Evolutionary conservation across 257 asterid genomes (phyloP).

Genomic region (Nicotiana paniculata): DNA sequence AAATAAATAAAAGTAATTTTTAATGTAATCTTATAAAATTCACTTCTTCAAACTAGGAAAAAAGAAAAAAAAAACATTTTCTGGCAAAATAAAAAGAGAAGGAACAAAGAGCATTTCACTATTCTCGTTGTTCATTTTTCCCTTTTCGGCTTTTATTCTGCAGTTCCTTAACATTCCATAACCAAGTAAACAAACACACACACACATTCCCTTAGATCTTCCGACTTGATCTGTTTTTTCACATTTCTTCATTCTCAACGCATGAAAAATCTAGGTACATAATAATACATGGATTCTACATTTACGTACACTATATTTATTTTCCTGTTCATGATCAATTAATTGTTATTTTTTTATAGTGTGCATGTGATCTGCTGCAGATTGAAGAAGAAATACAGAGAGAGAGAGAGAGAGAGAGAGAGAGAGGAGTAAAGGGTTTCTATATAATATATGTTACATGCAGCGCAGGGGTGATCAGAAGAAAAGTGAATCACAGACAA

Average conservation of each 20-base stretch:
- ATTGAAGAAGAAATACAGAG: not conserved
- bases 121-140: not conserved
- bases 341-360: not conserved
- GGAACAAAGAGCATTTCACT: not conserved
- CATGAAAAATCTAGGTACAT: not conserved
- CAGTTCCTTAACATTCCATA: not conserved
- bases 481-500: slow-evolving; percentile 2
- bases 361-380: slow-evolving; percentile 8
- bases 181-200: not conserved
- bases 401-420: not conserved
- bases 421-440: not conserved
- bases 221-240: not conserved
- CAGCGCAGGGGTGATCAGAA: slow-evolving; percentile 8
- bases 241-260: not conserved
- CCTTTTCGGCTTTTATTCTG: not conserved
- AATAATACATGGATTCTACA: not conserved
- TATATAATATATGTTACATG: slow-evolving; percentile 10
- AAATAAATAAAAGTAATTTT: too few species aligned
- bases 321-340: not conserved
- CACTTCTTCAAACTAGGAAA: too few species aligned
- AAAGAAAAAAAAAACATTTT: too few species aligned
- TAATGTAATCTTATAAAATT: too few species aligned
- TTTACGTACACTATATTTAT: not conserved
- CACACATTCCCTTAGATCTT: not conserved
- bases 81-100: too few species aligned